phyloP scores from a whole-genome alignment of 2,329 filamentous ascomycete species.

The Onygena corvina region DNA sequence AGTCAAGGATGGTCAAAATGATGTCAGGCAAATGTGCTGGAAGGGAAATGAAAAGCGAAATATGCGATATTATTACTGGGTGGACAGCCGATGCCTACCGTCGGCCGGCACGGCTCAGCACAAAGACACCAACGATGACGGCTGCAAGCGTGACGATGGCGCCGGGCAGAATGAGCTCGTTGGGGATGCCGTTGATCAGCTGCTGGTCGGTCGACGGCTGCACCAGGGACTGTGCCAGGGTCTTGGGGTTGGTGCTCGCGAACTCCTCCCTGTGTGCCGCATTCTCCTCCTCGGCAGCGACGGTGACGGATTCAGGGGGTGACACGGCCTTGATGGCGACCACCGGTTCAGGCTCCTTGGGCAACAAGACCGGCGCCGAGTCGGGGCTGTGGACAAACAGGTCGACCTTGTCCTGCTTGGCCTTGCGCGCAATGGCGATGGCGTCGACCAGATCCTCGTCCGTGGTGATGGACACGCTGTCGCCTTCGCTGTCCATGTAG shows the following conservation, averaged over 20 bases:
- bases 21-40: not conserved
- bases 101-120: constrained; percentile 52
- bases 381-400: constrained; percentile 91
- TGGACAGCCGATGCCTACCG: not conserved
- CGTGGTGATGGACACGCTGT: constrained; percentile 92
- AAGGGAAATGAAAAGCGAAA: not conserved
- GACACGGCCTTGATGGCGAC: constrained; percentile 39
- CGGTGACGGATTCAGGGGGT: constrained; percentile 40
- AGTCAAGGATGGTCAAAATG: not conserved
- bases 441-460: constrained; percentile 88
- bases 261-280: constrained; percentile 20
- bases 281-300: constrained; percentile 45
- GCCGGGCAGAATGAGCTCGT: constrained; percentile 83
- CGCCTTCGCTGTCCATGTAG: constrained; percentile 93
- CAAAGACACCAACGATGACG: constrained; percentile 87
- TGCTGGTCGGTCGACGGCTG: constrained; percentile 53
- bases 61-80: not conserved
- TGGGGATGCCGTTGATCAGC: constrained; percentile 80
- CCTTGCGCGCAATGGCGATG: constrained; percentile 66
- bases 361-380: constrained; percentile 68
- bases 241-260: constrained; percentile 33
- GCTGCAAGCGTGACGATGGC: constrained; percentile 92
- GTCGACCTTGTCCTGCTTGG: constrained; percentile 81
- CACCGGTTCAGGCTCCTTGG: constrained; percentile 47
- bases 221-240: constrained; percentile 34